Evolutionary conservation across 768 basidiomycete genomes (phyloP).

Genomic region (Suillus tomentosus): DNA sequence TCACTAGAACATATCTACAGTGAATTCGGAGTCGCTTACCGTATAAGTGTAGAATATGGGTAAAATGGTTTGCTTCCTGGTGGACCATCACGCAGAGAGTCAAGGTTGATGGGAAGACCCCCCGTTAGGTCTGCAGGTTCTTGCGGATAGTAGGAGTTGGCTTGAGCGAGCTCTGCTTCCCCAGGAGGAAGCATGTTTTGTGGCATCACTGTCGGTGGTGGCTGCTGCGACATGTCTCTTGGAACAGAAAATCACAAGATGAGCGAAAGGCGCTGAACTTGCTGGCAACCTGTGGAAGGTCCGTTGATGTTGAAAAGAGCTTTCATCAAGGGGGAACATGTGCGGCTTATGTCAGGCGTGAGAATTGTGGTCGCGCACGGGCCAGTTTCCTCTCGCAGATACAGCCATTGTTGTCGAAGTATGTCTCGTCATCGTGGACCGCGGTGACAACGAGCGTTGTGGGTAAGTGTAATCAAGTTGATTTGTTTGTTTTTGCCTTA

Average conservation of each 20-base stretch:
- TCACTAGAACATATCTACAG: neutral
- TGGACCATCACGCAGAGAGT: constrained; percentile 83
- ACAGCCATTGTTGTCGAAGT: constrained; percentile 22
- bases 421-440: constrained; percentile 28
- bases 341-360: constrained; percentile 58
- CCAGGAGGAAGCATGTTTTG: constrained; percentile 60
- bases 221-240: constrained; percentile 46
- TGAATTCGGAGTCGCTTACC: constrained; percentile 49
- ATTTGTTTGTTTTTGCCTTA: constrained; percentile 51
- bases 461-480: constrained; percentile 32
- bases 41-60: constrained; percentile 87
- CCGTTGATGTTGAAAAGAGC: constrained; percentile 34
- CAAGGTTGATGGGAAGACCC: constrained; percentile 83
- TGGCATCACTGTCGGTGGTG: constrained; percentile 57
- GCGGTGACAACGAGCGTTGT: constrained; percentile 32
- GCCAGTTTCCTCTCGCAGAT: constrained; percentile 40
- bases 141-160: constrained; percentile 69
- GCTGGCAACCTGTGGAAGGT: constrained; percentile 20
- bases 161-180: constrained; percentile 53
- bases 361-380: constrained; percentile 55
- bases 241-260: constrained; percentile 16
- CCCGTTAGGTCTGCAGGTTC: constrained; percentile 79
- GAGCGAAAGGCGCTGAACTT: constrained; percentile 12
- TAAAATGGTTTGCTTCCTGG: constrained; percentile 91
- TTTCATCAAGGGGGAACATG: constrained; percentile 39